These are phyloP conservation scores for Glutinoglossum americanum DNA, from an alignment of 495 filamentous ascomycete species.

Conservation along the genomic window DNA sequence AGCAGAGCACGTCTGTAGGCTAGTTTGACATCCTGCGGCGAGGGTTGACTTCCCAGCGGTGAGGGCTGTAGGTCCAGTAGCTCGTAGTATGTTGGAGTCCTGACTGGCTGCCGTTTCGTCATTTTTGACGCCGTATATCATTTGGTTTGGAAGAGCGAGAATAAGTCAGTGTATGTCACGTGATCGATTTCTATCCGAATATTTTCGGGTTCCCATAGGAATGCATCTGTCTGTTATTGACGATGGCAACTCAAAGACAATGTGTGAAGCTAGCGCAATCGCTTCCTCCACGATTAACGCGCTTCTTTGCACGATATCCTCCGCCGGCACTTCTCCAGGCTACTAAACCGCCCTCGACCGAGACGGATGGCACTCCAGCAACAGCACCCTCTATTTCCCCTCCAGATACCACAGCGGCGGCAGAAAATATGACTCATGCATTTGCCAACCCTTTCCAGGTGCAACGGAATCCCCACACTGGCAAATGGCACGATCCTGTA, in stretches of 20 bases:
- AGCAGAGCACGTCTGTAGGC: constrained; percentile 67
- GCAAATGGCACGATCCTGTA: constrained; percentile 56
- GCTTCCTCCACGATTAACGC: constrained; percentile 52
- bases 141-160: too few species aligned
- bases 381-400: background rate
- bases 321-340: constrained; percentile 32
- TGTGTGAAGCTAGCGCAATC: constrained; percentile 39
- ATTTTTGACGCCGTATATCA: background rate
- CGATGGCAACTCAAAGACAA: constrained; percentile 7
- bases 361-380: constrained; percentile 3
- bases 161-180: too few species aligned
- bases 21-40: constrained; percentile 30
- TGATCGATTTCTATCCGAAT: too few species aligned
- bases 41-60: background rate
- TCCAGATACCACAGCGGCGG: background rate
- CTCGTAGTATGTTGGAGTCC: background rate
- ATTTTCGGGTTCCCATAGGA: too few species aligned
- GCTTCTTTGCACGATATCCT: constrained; percentile 79
- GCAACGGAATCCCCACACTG: constrained; percentile 45
- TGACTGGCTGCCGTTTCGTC: background rate
- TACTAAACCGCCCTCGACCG: constrained; percentile 3
- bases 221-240: background rate
- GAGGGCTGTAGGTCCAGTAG: background rate
- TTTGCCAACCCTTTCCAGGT: constrained; percentile 54
- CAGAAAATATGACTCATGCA: background rate